Evolutionary conservation across 2,329 filamentous ascomycete genomes (phyloP).

Genomic region (Neobulgaria alba): DNA sequence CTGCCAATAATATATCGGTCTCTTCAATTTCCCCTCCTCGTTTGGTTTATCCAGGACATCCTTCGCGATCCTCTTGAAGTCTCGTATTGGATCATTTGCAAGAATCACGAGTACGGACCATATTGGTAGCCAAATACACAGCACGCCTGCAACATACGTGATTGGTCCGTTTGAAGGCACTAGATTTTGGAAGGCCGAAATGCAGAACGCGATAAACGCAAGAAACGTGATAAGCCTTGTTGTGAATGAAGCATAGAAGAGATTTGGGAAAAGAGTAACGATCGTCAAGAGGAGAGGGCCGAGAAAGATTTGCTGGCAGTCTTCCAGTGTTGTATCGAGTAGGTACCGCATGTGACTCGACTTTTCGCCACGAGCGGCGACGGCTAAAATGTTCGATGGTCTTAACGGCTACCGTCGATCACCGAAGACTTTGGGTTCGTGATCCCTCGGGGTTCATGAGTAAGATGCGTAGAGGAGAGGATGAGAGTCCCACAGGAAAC

Average conservation of each 20-base stretch:
- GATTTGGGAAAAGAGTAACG: not conserved
- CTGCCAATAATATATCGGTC: conserved; percentile 8
- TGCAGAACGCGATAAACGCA: not conserved
- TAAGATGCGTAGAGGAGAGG: too few relatives aligned
- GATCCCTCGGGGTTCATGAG: too few relatives aligned
- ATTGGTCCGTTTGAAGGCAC: not conserved
- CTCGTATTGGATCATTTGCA: conserved; percentile 2
- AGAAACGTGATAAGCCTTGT: not conserved
- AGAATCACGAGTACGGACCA: conserved; percentile 4
- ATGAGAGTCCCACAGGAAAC: too few relatives aligned
- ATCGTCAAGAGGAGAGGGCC: too few relatives aligned
- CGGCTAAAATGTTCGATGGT: too few relatives aligned
- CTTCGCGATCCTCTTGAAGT: conserved; percentile 4
- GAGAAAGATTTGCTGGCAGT: too few relatives aligned
- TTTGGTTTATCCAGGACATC: not conserved
- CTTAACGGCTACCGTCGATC: too few relatives aligned
- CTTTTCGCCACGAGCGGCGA: too few relatives aligned
- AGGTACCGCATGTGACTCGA: too few relatives aligned
- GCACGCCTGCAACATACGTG: conserved; percentile 4
- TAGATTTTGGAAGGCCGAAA: not conserved
- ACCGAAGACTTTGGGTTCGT: too few relatives aligned
- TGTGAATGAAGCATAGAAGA: not conserved
- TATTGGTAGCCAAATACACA: not conserved
- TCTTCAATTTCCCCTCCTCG: too few relatives aligned
- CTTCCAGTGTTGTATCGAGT: too few relatives aligned